Evolutionary conservation across 192 early-diverging fungal species (phyloP).

Genomic region (Tieghemiomyces parasiticus): DNA sequence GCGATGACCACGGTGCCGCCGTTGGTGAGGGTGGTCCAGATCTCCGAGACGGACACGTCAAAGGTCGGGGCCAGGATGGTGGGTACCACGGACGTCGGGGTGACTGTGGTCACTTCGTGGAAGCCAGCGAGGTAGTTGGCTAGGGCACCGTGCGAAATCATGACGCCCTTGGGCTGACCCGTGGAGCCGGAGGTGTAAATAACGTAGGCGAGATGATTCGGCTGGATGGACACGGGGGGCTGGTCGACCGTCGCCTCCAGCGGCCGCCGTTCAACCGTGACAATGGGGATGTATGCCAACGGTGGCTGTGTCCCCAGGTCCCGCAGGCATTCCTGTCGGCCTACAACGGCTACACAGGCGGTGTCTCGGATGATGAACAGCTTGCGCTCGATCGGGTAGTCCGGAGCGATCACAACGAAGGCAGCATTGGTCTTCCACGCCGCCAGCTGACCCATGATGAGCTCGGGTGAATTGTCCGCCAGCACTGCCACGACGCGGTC

Average conservation of each 20-base stretch:
- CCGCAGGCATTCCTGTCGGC: background rate
- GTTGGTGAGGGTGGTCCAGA: background rate
- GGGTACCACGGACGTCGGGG: background rate
- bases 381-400: background rate
- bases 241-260: background rate
- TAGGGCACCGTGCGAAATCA: background rate
- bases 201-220: background rate
- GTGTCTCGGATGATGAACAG: background rate
- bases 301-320: background rate
- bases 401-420: background rate
- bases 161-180: background rate
- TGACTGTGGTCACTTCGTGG: background rate
- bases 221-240: background rate
- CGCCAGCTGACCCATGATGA: background rate
- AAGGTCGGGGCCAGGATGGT: background rate
- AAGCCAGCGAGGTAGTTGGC: background rate
- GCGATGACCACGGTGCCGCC: background rate
- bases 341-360: background rate
- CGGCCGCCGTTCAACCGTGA: background rate
- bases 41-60: background rate
- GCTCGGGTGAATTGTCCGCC: background rate
- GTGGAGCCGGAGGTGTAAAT: background rate
- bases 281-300: background rate
- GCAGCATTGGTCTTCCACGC: background rate
- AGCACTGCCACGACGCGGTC: background rate